A percentile compares a stretch with the other conserved stretches of the same genome.
phyloP scores from a whole-genome alignment of 2,329 filamentous ascomycete genomes.

The Botrytis medusae region DNA sequence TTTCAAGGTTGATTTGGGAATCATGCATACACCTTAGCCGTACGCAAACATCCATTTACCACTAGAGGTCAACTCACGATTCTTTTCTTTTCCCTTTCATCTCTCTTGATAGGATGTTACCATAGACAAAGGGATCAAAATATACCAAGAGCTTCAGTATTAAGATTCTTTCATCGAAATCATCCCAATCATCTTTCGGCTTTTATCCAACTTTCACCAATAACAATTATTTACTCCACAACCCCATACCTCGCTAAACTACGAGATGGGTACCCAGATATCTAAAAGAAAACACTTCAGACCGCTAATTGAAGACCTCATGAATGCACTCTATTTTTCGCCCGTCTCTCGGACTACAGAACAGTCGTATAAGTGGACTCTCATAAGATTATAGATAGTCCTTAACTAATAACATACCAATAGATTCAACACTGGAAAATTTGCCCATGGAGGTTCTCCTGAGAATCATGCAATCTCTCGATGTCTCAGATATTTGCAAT shows the following conservation, averaged over 20 bases:
- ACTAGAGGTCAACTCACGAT: not conserved
- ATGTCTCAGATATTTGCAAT: not conserved
- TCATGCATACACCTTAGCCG: not conserved
- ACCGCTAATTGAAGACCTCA: not conserved
- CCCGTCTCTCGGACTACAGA: not conserved
- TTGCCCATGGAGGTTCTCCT: not conserved
- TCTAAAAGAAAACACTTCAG: not conserved
- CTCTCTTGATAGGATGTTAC: not conserved
- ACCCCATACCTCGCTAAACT: not conserved
- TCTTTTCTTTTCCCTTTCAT: not conserved
- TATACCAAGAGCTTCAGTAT: not conserved
- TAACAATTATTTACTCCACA: too few species aligned
- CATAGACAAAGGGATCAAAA: not conserved
- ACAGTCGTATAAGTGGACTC: not conserved
- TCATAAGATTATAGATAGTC: not conserved
- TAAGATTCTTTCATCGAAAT: too few species aligned
- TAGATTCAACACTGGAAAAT: not conserved
- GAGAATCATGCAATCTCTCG: not conserved
- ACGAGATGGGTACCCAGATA: not conserved
- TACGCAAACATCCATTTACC: not conserved
- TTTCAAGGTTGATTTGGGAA: not conserved
- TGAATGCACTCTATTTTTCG: too few species aligned
- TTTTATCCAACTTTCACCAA: not conserved
- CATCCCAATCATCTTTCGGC: not conserved
- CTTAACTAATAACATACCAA: not conserved